A percentile compares a stretch with the other conserved stretches of the same genome.
Conservation (phyloP, 306 rosid species). For the Cicer cuneatum region DNA sequence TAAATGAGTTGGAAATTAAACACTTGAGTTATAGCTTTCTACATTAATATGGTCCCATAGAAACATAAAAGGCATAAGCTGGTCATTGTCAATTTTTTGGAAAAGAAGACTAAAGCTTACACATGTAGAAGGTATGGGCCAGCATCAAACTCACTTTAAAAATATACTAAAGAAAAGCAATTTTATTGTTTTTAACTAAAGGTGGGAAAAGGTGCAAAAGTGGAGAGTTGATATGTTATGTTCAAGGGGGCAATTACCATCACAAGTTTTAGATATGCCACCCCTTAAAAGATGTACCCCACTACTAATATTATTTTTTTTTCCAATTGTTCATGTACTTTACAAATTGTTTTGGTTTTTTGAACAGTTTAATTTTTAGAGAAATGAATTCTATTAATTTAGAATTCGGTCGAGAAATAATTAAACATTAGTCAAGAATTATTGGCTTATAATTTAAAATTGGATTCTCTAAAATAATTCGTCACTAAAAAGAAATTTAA, state of each 20-base stretch:
- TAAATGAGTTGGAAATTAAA: constrained; percentile 43
- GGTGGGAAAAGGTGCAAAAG: constrained; percentile 29
- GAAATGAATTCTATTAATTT: too few relatives aligned
- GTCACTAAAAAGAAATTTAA: too few relatives aligned
- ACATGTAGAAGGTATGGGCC: constrained; percentile 52
- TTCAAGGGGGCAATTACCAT: constrained; percentile 65
- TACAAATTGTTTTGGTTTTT: too few relatives aligned
- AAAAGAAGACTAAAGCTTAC: constrained; percentile 51
- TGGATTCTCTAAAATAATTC: too few relatives aligned
- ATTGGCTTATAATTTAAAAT: too few relatives aligned
- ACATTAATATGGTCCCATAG: constrained; percentile 50
- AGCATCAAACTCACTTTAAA: constrained; percentile 44
- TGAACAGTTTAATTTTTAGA: too few relatives aligned
- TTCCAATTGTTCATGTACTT: constrained; percentile 34
- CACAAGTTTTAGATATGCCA: constrained; percentile 54
- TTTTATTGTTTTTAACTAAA: constrained; percentile 39
- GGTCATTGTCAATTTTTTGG: constrained; percentile 54
- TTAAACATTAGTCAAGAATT: too few relatives aligned
- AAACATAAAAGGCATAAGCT: constrained; percentile 47
- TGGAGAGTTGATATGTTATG: constrained; percentile 44
- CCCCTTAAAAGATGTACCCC: constrained; percentile 66
- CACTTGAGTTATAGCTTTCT: constrained; percentile 37
- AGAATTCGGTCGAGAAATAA: too few relatives aligned
- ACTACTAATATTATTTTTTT: constrained; percentile 5
- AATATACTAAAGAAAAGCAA: constrained; percentile 46